Conservation (phyloP, 139 green algal genomes). For the Asterochloris erici region DNA sequence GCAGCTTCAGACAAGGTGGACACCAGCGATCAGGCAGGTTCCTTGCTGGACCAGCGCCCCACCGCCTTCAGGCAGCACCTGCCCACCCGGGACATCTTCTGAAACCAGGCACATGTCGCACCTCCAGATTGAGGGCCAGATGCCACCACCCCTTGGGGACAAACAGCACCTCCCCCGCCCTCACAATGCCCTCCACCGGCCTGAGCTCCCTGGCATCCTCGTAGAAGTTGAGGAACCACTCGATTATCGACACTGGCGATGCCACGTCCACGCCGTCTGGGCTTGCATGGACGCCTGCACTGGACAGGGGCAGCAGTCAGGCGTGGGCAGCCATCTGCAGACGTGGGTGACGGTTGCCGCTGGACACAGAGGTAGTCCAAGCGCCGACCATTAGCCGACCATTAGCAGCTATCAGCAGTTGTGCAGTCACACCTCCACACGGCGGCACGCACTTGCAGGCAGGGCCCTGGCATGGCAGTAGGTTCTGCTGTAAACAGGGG, state of each 20-base stretch:
- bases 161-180: slow-evolving; percentile 81
- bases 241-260: slow-evolving; percentile 79
- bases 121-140: slow-evolving; percentile 81
- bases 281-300: slow-evolving; percentile 78
- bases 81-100: not conserved
- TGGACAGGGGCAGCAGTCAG: too few relatives aligned
- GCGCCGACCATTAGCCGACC: too few relatives aligned
- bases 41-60: not conserved
- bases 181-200: slow-evolving; percentile 44
- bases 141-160: slow-evolving; percentile 91
- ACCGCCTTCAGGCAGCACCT: not conserved
- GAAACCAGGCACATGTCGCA: not conserved
- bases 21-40: not conserved
- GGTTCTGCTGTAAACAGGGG: too few relatives aligned
- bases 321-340: too few relatives aligned
- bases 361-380: not conserved
- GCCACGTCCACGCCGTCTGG: slow-evolving; percentile 87
- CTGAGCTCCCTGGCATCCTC: slow-evolving; percentile 36
- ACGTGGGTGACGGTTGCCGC: not conserved
- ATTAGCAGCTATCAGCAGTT: too few relatives aligned
- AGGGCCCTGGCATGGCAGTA: too few relatives aligned
- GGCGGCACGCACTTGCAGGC: too few relatives aligned
- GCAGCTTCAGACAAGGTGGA: not conserved
- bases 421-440: too few relatives aligned
- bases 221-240: slow-evolving; percentile 94